Base-by-base conservation (phyloP, 129 eudicot genomes). In the Apium graveolens region DNA sequence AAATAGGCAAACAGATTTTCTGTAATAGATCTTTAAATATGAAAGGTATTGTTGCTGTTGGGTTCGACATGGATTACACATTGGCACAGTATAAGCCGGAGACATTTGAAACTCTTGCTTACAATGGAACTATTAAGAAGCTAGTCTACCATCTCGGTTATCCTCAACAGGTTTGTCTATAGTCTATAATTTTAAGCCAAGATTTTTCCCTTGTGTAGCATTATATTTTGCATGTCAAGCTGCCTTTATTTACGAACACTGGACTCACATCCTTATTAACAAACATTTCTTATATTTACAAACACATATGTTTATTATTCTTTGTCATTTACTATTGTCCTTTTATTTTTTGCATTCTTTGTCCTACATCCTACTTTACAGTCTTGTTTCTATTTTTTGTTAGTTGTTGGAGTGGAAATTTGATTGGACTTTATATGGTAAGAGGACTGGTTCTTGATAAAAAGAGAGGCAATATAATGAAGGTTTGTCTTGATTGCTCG, bases 101-200 rank as follows among this genome's bases (percentile, higher is more conserved):
- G 78, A 95, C 99, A 49, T 95, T 95, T 78, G 99, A 95, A 81
- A 87, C 99, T 26, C 99, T 95, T 86, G 99, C 99, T 41, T 95
- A 95, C 75, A 90, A 83, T 41, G 99, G 99, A 87, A 95, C 99
- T n/a, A 87, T 95, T 77, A 92, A 86, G 82, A 95, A 95, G 95
- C 89, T 95, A 70, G 99, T 95, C 81, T 71, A 81, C 84, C 91
- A 95, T 84, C 84, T 95, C 82, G 96, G 94, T 42, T 95, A 95
- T 88, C 97, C 97, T 75, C n/a, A 82, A 41, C 92, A 95, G 97
- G 99, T 95, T 63, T 76, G 93, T 44, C 49, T 44, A 27, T 9
- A 43, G 11, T 41, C 76, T 14, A 38, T 7, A 21, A 38, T 13
- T 11, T 38, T 38, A 21, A 38, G 43, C 14, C 17, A 29, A 32